These are phyloP conservation scores for Capronia coronata DNA, from an alignment of 2,329 filamentous ascomycete genomes.

Conservation along the genomic window DNA sequence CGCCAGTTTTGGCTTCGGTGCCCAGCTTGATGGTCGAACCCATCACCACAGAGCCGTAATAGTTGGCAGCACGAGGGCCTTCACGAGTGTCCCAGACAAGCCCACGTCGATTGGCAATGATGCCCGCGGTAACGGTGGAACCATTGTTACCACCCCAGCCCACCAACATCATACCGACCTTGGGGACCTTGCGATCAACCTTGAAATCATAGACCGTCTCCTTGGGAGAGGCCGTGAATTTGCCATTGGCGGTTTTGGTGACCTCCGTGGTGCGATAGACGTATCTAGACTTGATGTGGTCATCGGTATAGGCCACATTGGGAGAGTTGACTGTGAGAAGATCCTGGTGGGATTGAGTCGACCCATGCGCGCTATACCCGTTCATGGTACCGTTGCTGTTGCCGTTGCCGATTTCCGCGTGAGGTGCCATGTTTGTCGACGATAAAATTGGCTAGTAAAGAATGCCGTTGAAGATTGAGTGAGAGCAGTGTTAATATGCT, in stretches of 20 bases:
- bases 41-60: constrained; percentile 98
- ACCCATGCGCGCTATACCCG: constrained; percentile 43
- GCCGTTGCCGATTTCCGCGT: constrained; percentile 67
- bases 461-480: constrained; percentile 21
- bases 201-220: constrained; percentile 96
- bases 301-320: constrained; percentile 84
- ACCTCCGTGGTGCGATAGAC: constrained; percentile 92
- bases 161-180: constrained; percentile 94
- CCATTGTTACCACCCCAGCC: constrained; percentile 98
- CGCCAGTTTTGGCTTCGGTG: constrained; percentile 70
- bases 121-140: constrained; percentile 91
- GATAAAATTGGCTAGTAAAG: constrained; percentile 36
- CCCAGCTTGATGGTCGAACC: constrained; percentile 95
- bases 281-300: constrained; percentile 87
- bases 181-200: constrained; percentile 86
- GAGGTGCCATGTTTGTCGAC: constrained; percentile 74
- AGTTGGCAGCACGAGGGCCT: constrained; percentile 78
- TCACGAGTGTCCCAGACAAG: constrained; percentile 92
- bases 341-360: constrained; percentile 41
- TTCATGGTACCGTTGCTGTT: constrained; percentile 43
- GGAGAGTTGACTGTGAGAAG: constrained; percentile 85
- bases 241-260: constrained; percentile 62
- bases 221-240: constrained; percentile 75
- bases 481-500: constrained; percentile 14
- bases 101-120: constrained; percentile 85